Evolutionary conservation across 176 grass and related monocot genomes (phyloP), one percentile per base, ranked within the genome.

Genomic region (Elaeis guineensis): DNA sequence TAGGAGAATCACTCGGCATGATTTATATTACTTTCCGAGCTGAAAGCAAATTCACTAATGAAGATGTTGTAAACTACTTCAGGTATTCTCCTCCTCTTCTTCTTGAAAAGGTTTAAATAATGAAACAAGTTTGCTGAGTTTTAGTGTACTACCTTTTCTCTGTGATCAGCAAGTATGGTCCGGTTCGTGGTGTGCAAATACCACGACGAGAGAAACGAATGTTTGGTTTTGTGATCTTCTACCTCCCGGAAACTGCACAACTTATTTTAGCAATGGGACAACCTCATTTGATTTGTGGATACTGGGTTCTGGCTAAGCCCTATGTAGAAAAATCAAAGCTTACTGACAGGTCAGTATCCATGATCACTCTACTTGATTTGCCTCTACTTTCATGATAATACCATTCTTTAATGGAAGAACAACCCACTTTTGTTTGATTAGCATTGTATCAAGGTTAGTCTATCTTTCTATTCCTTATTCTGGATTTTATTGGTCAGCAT

Each of bases 161-260:
- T 29, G 5, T 4, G 28, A 29, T 29, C 63, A 95, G 89, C 17
- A 49, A 71, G 30, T 95, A 54, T 17, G 89, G 85, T 50, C 30
- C 25, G 19, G 89, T 89, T 54, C 17, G 7, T 55, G 79, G 62
- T 51, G 89, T 89, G 32, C 51, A 15, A 35, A 75, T 95, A 63
- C 75, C 69, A 2, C 14, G 15, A 25, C 28, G 54, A 19, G 55
- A 79, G 67, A 77, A 30, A 50, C 54, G 22, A 16, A 75, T 63
- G 75, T 82, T 82, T 18, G 81, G 85, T 66, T 89, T 75, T 66
- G 89, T 95, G 61, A 78, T 81, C 55, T 95, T 95, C 57, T 0
- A 51, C 21, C 53, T 67, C 52, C 65, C 72, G 4, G 75, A 25
- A 49, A 85, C 81, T 3, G 84, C 72, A 20, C 69, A 59, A 54